A percentile compares a stretch with the other conserved stretches of the same genome.
Conservation (phyloP, 345 rosid species). For the Noccaea caerulescens region DNA sequence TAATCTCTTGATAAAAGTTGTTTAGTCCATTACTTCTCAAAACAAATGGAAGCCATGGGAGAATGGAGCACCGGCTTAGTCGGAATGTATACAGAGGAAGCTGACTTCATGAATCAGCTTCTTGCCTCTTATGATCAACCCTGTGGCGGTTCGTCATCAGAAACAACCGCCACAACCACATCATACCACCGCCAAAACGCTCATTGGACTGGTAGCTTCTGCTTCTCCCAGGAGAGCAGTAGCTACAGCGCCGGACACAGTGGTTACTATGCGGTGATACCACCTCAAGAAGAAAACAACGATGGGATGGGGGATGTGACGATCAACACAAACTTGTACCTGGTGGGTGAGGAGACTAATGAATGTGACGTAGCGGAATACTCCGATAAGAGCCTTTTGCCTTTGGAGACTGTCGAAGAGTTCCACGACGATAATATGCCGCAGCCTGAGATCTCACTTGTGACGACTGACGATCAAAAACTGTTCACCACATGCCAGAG, state of each 20-base stretch:
- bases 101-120: slow-evolving; percentile 73
- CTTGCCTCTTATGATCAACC: slow-evolving; percentile 48
- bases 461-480: slow-evolving; percentile 41
- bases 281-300: slow-evolving; percentile 40
- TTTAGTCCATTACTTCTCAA: not conserved
- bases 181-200: slow-evolving; percentile 28
- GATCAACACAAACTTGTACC: slow-evolving; percentile 49
- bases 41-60: slow-evolving; percentile 61
- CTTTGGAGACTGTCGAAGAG: slow-evolving; percentile 29
- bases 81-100: slow-evolving; percentile 65
- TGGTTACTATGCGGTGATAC: slow-evolving; percentile 23
- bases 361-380: slow-evolving; percentile 44
- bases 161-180: slow-evolving; percentile 28
- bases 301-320: slow-evolving; percentile 46
- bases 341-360: slow-evolving; percentile 50
- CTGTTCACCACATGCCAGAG: slow-evolving; percentile 36
- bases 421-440: slow-evolving; percentile 31
- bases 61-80: slow-evolving; percentile 61
- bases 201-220: slow-evolving; percentile 26
- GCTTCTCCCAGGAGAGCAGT: slow-evolving; percentile 50
- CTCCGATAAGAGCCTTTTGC: slow-evolving; percentile 32
- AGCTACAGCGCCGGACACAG: slow-evolving; percentile 36
- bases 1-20: slow-evolving; percentile 1
- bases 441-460: slow-evolving; percentile 24
- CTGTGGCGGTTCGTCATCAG: slow-evolving; percentile 30